Evolutionary conservation across 495 filamentous ascomycete species (phyloP), one percentile per base, ranked within the genome.

Genomic region (Recurvomyces mirabilis): DNA sequence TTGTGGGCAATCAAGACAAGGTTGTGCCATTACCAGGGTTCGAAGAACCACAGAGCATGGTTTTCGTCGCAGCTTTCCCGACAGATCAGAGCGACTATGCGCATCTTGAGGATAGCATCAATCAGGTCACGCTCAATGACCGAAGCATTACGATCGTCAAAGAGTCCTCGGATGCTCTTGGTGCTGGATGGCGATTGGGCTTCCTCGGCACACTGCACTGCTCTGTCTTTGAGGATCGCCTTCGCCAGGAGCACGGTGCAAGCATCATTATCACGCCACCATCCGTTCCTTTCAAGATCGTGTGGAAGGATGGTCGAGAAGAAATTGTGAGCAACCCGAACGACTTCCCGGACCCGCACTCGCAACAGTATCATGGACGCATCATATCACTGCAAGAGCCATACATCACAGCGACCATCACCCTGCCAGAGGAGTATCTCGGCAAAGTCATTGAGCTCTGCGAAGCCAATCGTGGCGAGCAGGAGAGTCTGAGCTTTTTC

Each of bases 11-110:
- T 12, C 84, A 94, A 60, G 75, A 77, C 47, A 51, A 68, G 1
- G 87, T 98, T 1, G 73, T 86, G 58, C 78, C 83, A 15, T 77
- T 87, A 43, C 85, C 85, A 0, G 93, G 91, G 0, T 98, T 98
- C 49, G 91, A 94, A 63, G 93, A 98, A 58, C 91, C 91, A 5
- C 93, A 98, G 62, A 80, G 89, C 2, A 98, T 98, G 91, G 91
- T 95, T 18, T 98, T 96, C 57, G 91, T 98, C 10, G 87, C 89
- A 4, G 91, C 93, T 0, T 98, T 93, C 52, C 91, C 91, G 1
- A 79, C 84, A 0, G 88, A 98, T 60, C 87, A 93, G 46, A 68
- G 77, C 57, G 82, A 91, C 60, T 89, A 93, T 56, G 72, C 71
- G 46, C 84, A 88, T 57, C 66, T 98, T 10, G 86, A 93, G 50